Base-by-base conservation (phyloP, 805 yeast species). In the Cyberlindnera samutprakarnensis region DNA sequence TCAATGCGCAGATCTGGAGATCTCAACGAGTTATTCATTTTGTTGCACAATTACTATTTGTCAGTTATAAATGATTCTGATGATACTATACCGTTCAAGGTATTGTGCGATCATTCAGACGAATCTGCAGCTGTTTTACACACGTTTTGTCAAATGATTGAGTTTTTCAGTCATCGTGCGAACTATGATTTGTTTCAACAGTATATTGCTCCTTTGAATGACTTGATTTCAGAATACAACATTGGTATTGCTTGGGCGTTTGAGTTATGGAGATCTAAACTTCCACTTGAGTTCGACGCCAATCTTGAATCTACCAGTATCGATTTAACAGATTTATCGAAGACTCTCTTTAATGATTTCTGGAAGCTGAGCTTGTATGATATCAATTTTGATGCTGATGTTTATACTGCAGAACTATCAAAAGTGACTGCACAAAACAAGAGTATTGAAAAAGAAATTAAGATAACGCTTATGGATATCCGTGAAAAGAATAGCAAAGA, bases 341-440 rank as follows among this genome's bases (percentile, higher is more conserved):
- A 55, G 11, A 64, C 61, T 0, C 57, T 85, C 18, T 83, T 68
- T 46, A 57, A 62, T 3, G 59, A 69, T 1, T 88, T 87, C 45
- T 88, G 95, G 96, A 72, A 64, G 39, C 59, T 81, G 21, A 68
- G 79, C 0, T 56, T 85, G 7, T 77, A 80, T 47, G 95, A 87
- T 46, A 71, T 87, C 20, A 69, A 71, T 38, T 78, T 57, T 48
- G 67, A 72, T 2, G 57, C 58, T 6, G 42, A 48, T 1, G 49
- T 72, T 3, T 87, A 88, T 49, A 62, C 61, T 10, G 47, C 49
- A 3, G 78, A 75, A 38, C 43, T 57, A 17, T 42, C 46, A 3
- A 72, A 65, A 36, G 44, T 73, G 12, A 49, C 54, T 21, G 53
- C 60, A 1, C 56, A 51, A 19, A 51, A 61, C 3, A 50, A 50